Percentiles rank a stretch among this genome's conserved stretches.
Evolutionary conservation across 2,329 filamentous ascomycete genomes (phyloP).

Genomic region (Pseudopyrenochaeta lycopersici): DNA sequence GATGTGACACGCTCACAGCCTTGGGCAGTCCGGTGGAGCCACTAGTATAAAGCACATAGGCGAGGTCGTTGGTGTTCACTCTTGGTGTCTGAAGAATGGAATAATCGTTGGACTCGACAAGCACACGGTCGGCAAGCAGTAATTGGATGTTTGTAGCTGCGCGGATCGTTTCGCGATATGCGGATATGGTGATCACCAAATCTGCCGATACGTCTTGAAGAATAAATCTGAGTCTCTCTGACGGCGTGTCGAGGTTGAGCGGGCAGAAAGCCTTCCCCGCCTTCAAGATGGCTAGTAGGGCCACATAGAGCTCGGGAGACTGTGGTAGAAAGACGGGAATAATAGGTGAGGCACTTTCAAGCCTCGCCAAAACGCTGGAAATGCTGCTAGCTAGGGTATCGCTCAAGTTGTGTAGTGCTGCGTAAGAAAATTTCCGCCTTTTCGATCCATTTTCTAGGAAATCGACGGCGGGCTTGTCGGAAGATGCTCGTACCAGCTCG

Average conservation of each 20-base stretch:
- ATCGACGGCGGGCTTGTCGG: slow-evolving; percentile 66
- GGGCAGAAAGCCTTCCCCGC: slow-evolving; percentile 88
- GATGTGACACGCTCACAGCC: slow-evolving; percentile 83
- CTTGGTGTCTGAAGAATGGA: neutral
- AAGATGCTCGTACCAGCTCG: slow-evolving; percentile 65
- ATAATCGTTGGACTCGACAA: slow-evolving; percentile 35
- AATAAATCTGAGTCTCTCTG: slow-evolving; percentile 81
- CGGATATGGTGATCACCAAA: slow-evolving; percentile 71
- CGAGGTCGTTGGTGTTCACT: slow-evolving; percentile 58
- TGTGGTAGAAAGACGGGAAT: slow-evolving; percentile 83
- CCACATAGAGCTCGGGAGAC: slow-evolving; percentile 78
- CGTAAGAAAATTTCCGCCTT: slow-evolving; percentile 66
- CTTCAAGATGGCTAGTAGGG: slow-evolving; percentile 80
- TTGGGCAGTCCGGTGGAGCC: slow-evolving; percentile 91
- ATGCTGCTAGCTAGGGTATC: slow-evolving; percentile 61
- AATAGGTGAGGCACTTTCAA: slow-evolving; percentile 55
- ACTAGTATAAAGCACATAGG: slow-evolving; percentile 94
- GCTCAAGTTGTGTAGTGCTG: slow-evolving; percentile 67
- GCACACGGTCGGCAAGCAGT: slow-evolving; percentile 54
- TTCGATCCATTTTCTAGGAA: slow-evolving; percentile 63
- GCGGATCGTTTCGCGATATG: slow-evolving; percentile 54
- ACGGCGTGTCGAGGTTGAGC: slow-evolving; percentile 78
- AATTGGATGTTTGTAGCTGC: slow-evolving; percentile 46
- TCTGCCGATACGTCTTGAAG: slow-evolving; percentile 76
- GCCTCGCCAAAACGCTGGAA: slow-evolving; percentile 22